Base-by-base conservation (phyloP, 2,329 filamentous ascomycete species). In the Metarhizium anisopliae region DNA sequence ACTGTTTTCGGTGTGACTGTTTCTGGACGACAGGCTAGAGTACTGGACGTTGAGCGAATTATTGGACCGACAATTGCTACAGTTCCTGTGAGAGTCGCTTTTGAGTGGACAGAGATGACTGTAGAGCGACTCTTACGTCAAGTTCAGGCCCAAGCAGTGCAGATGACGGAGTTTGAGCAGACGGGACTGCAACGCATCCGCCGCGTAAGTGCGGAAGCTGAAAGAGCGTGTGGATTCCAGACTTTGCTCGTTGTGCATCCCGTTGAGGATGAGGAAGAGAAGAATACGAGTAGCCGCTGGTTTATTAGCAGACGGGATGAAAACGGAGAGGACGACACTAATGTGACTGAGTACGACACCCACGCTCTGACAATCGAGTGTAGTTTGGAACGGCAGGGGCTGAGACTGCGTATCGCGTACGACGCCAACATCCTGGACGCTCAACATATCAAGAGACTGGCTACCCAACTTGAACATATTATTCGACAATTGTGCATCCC, bases 91-190 rank as follows among this genome's bases (percentile, higher is more conserved):
- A 57, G 64, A 1, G 53, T 67, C 6, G n/a, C 43, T 0, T 5
- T 64, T n/a, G 66, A 69, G 77, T 52, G 43, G 18, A 45, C 47
- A 14, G 29, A 47, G 32, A 63, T 65, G 1, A 55, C 40, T 5
- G 64, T 75, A 8, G 58, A 60, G 0, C 64, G 75, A n/a, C 77
- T 74, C 54, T 65, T 83, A 10, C 64, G 74, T 18, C 61, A 63
- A 1, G 40, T 66, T 0, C 63, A 67, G 35, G 7, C 47, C 6
- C 55, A 59, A 50, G 50, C 56, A 14, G 29, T 55, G 1, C 56
- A 59, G 8, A 59, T 59, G 56, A 57, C 58, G 6, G 53, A 45
- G 0, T 59, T 51, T 38, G 59, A 62, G 43, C 59, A 62, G n/a
- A 59, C 56, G 10, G 61, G 61, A 1, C 47, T 63, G 6, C 55